Base-by-base conservation (phyloP, 2,329 filamentous ascomycete species). In the Septoria linicola region DNA sequence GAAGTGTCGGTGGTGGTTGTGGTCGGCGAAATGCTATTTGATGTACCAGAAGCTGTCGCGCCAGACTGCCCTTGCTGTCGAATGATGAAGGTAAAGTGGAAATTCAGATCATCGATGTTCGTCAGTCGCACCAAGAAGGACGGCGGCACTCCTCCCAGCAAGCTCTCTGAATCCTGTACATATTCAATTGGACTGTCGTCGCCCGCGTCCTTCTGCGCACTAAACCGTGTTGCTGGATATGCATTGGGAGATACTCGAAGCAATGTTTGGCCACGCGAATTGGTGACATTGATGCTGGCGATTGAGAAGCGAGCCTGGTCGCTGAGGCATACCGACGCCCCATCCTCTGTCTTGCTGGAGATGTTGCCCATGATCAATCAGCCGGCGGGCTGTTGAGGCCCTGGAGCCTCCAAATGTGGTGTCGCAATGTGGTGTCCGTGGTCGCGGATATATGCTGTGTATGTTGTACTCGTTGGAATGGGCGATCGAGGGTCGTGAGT, bases 251-350 rank as follows among this genome's bases (percentile, higher is more conserved):
- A 74, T 63, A 96, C 78, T 66, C 84, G 85, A 64, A 96, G 75
- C 49, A 95, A 79, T 50, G 81, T 84, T 71, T 87, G 88, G 70
- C 85, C 85, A 61, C 84, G 85, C 58, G 86, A 83, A 70, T 89
- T 95, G 61, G 85, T 87, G 68, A 97, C 82, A 64, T 82, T 82
- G 59, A 96, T 80, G 49, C 87, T 89, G 55, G 91, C 84, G 73
- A 99, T 85, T 60, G 88, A 87, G 71, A 99, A 83, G 80, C 90
- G 84, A 70, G 82, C 88, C 78, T 96, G 93, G 70, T 99, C 93
- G 75, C 88, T 87, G 68, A 97, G 78, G 71, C 87, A 95, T 69
- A 97, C 76, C 64, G 82, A 74, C 63, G 83, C 80, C 69, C 84
- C 88, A 66, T 96, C 91, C 65, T 95, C 91, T 66, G 85, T 84